Evolutionary conservation across 768 basidiomycete genomes (phyloP).

Genomic region (Russula compacta): DNA sequence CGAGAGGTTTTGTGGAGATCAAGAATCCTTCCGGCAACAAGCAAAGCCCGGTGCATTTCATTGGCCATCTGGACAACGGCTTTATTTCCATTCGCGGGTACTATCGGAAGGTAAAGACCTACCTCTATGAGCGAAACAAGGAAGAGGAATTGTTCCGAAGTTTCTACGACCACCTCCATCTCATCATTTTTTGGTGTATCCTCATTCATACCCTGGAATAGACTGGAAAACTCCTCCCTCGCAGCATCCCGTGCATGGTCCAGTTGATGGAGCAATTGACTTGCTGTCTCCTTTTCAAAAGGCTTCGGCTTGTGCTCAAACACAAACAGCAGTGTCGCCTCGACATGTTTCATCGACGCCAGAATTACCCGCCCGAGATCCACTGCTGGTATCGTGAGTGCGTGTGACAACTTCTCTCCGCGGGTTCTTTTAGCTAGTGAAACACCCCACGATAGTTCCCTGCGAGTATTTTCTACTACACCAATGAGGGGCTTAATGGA

Average conservation of each 20-base stretch:
- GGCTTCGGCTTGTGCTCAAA: constrained; percentile 22
- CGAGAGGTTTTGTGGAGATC: constrained; percentile 5
- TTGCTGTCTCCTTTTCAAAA: constrained; percentile 10
- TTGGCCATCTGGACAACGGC: constrained; percentile 33
- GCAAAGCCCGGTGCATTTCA: constrained; percentile 31
- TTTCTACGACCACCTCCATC: constrained; percentile 24
- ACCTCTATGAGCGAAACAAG: constrained; percentile 41
- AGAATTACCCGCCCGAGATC: constrained; percentile 31
- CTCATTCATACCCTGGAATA: constrained; percentile 28
- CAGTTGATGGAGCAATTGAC: not conserved
- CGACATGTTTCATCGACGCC: constrained; percentile 29
- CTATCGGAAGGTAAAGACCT: constrained; percentile 1
- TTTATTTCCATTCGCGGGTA: not conserved
- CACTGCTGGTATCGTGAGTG: constrained; percentile 25
- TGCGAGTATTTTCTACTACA: constrained; percentile 37
- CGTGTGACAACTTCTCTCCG: constrained; percentile 1
- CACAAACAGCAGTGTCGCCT: constrained; percentile 21
- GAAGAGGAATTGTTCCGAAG: constrained; percentile 32
- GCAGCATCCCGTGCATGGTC: constrained; percentile 12
- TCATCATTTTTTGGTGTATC: constrained; percentile 21
- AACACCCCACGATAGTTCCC: constrained; percentile 38
- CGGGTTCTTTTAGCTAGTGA: constrained; percentile 18
- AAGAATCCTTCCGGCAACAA: constrained; percentile 22
- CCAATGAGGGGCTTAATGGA: constrained; percentile 36
- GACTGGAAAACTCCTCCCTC: constrained; percentile 25